Conservation (phyloP, 2,329 filamentous ascomycete species). For the Cercospora janseana region DNA sequence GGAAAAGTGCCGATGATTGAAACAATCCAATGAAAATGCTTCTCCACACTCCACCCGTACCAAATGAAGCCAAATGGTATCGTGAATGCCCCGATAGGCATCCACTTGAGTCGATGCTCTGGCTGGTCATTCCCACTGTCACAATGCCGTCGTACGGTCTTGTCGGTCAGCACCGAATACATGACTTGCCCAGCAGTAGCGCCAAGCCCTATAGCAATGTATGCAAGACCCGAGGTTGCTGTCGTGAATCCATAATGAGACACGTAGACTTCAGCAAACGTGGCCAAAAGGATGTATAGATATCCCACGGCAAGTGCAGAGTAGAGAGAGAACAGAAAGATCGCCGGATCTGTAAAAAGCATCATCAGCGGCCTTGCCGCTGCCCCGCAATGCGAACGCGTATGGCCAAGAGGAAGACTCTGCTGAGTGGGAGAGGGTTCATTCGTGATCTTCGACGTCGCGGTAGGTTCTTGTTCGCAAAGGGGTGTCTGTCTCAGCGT, state of each 20-base stretch:
- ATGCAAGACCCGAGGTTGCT: slow-evolving; percentile 33
- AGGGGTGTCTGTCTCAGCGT: slow-evolving; percentile 19
- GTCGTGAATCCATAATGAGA: slow-evolving; percentile 35
- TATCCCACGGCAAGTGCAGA: slow-evolving; percentile 50
- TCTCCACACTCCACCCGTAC: too few relatives aligned
- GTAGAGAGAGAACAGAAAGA: slow-evolving; percentile 36
- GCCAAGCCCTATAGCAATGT: slow-evolving; percentile 31
- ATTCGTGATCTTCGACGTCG: background rate
- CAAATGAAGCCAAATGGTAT: too few relatives aligned
- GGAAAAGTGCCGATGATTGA: too few relatives aligned
- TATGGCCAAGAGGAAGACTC: background rate
- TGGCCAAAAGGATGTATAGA: slow-evolving; percentile 51
- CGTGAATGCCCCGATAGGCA: too few relatives aligned
- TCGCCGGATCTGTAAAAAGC: slow-evolving; percentile 12
- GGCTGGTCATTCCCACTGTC: too few relatives aligned
- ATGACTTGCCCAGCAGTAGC: slow-evolving; percentile 34
- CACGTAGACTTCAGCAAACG: slow-evolving; percentile 52
- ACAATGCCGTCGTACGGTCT: too few relatives aligned
- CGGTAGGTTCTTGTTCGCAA: background rate
- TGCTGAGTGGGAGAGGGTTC: background rate
- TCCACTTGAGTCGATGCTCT: too few relatives aligned
- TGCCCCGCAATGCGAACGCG: too few relatives aligned
- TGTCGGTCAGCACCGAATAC: too few relatives aligned
- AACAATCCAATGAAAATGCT: too few relatives aligned
- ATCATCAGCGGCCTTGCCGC: slow-evolving; percentile 13